These are phyloP conservation scores for Malus hybrid DNA, from an alignment of 331 rosid species.

Conservation along the genomic window DNA sequence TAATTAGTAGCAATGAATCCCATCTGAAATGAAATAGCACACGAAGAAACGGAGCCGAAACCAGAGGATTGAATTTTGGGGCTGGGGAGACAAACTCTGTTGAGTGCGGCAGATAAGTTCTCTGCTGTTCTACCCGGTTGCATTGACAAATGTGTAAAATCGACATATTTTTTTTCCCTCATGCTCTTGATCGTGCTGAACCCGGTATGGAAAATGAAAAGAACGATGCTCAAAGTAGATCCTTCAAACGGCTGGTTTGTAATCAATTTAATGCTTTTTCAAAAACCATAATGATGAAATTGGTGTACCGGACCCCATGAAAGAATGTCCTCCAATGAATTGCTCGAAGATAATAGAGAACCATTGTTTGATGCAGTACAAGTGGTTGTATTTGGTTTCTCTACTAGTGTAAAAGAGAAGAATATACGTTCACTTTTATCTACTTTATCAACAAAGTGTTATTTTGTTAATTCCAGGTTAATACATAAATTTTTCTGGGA, in stretches of 20 bases:
- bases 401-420: background rate
- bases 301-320: background rate
- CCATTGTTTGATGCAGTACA: background rate
- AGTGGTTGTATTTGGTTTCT: background rate
- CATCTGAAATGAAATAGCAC: no score
- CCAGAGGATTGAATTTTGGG: background rate
- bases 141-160: background rate
- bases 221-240: constrained; percentile 39
- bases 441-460: background rate
- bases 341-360: background rate
- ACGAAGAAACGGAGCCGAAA: background rate
- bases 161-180: background rate
- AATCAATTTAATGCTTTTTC: background rate
- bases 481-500: no score
- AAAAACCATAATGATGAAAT: constrained; percentile 2
- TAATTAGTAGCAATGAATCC: background rate
- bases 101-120: background rate
- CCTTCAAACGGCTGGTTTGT: constrained; percentile 85
- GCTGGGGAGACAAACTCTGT: background rate
- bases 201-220: constrained; percentile 45
- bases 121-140: background rate
- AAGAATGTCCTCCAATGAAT: background rate
- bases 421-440: no score
- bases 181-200: constrained; percentile 88
- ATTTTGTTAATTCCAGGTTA: no score